These are phyloP conservation scores for Calvatia gigantea DNA, from an alignment of 768 basidiomycete genomes.

Conservation along the genomic window DNA sequence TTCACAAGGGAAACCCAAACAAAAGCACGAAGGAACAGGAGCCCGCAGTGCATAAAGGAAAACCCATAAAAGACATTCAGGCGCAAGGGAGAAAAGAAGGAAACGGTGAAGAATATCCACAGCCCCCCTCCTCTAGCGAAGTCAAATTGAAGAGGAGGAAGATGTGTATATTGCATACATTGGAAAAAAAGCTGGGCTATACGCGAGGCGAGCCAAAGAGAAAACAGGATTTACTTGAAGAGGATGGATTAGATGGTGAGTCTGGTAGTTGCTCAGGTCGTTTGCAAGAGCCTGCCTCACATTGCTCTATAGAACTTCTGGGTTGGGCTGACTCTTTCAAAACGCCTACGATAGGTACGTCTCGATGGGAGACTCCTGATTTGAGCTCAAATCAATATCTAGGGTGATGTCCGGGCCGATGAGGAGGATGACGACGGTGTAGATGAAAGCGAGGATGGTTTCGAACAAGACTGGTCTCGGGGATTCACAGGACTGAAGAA, in stretches of 20 bases:
- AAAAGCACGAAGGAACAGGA: neutral
- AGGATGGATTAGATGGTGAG: slow-evolving; percentile 85
- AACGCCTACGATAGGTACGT: slow-evolving; percentile 10
- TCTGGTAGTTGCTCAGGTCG: slow-evolving; percentile 2
- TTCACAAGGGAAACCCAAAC: neutral
- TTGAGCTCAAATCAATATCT: neutral
- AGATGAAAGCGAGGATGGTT: slow-evolving; percentile 19
- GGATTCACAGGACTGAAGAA: slow-evolving; percentile 20
- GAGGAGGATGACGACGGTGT: slow-evolving; percentile 23
- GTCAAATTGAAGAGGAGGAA: slow-evolving; percentile 52
- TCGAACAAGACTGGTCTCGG: slow-evolving; percentile 10
- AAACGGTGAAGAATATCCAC: neutral
- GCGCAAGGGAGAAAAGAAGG: slow-evolving; percentile 7
- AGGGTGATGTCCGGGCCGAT: slow-evolving; percentile 12
- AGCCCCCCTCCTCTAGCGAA: neutral
- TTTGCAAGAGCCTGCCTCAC: neutral
- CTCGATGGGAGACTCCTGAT: slow-evolving; percentile 9
- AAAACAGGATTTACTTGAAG: slow-evolving; percentile 46
- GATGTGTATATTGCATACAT: slow-evolving; percentile 84
- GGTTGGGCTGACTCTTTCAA: slow-evolving; percentile 43
- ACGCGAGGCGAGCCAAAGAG: slow-evolving; percentile 36
- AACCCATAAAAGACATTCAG: neutral
- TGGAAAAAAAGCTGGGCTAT: slow-evolving; percentile 73
- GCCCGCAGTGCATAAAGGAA: neutral
- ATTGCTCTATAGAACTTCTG: slow-evolving; percentile 43